These are phyloP conservation scores for Pseudotulostoma volvatum DNA, from an alignment of 495 filamentous ascomycete species.

Conservation along the genomic window DNA sequence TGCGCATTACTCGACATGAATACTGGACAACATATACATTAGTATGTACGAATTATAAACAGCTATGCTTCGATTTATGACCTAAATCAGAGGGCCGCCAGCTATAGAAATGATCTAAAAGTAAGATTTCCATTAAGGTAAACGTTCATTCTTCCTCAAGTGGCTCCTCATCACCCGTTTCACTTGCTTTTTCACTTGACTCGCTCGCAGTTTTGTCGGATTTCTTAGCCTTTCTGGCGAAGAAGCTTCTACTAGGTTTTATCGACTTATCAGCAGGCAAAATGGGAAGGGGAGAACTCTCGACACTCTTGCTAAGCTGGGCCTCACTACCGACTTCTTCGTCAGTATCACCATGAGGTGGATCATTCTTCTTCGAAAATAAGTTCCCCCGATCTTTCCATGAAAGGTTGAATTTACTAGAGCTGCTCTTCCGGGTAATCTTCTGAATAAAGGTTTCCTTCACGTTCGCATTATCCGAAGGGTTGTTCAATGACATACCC, in stretches of 20 bases:
- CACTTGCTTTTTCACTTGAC: slow-evolving; percentile 31
- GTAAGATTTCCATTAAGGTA: too few species aligned
- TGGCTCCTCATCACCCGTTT: slow-evolving; percentile 33
- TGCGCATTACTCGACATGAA: too few species aligned
- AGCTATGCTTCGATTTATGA: too few species aligned
- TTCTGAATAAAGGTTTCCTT: slow-evolving; percentile 54
- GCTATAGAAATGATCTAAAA: too few species aligned
- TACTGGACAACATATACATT: too few species aligned
- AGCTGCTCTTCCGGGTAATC: slow-evolving; percentile 63
- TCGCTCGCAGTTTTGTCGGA: slow-evolving; percentile 30
- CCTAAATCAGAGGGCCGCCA: too few species aligned
- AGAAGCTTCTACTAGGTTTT: slow-evolving; percentile 32
- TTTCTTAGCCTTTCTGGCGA: slow-evolving; percentile 33
- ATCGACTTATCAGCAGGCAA: slow-evolving; percentile 27
- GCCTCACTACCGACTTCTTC: slow-evolving; percentile 29
- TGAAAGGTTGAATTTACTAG: slow-evolving; percentile 59
- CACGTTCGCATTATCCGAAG: slow-evolving; percentile 40
- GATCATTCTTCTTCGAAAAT: slow-evolving; percentile 46
- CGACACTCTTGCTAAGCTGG: slow-evolving; percentile 32
- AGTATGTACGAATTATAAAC: too few species aligned
- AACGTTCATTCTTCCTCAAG: slow-evolving; percentile 11
- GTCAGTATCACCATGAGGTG: slow-evolving; percentile 33
- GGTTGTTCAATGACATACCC: slow-evolving; percentile 45
- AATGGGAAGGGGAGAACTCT: slow-evolving; percentile 28
- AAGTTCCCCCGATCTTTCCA: slow-evolving; percentile 49